Conservation (phyloP, 129 eudicot species). For the Erigeron canadensis region DNA sequence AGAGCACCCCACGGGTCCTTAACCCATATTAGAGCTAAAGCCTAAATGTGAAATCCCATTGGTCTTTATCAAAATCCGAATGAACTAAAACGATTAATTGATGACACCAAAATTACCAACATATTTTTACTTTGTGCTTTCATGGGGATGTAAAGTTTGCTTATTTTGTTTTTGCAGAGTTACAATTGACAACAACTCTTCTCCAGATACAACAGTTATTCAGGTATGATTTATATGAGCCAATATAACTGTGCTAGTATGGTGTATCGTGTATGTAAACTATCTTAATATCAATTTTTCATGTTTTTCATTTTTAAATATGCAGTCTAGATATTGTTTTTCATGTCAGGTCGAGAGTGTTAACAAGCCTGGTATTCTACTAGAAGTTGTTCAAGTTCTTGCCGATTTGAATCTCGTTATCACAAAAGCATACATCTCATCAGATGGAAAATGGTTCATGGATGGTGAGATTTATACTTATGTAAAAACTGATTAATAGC, state of each 20-base stretch:
- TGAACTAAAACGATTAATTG: background rate
- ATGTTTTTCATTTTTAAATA: background rate
- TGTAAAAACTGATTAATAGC: no score
- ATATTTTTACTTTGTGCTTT: background rate
- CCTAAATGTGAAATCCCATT: no score
- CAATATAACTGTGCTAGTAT: no score
- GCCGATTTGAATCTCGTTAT: constrained; percentile 62
- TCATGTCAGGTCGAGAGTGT: constrained; percentile 65
- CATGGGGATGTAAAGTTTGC: background rate
- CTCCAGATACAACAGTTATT: constrained; percentile 67
- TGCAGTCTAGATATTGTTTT: background rate
- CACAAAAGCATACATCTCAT: constrained; percentile 75
- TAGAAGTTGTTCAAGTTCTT: constrained; percentile 82
- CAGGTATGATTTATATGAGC: constrained; percentile 41
- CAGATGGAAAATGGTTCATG: constrained; percentile 93
- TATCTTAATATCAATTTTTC: background rate
- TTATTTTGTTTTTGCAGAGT: constrained; percentile 54
- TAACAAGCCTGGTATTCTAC: constrained; percentile 76
- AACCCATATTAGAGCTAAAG: background rate
- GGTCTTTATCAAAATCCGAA: no score
- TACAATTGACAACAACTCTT: constrained; percentile 64
- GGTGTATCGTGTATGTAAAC: background rate
- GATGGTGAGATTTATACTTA: constrained; percentile 48
- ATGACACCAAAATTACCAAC: background rate
- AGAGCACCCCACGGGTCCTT: no score